Evolutionary conservation across 352 stramenopile genomes (phyloP).

Genomic region (Thalassiosira exigua): DNA sequence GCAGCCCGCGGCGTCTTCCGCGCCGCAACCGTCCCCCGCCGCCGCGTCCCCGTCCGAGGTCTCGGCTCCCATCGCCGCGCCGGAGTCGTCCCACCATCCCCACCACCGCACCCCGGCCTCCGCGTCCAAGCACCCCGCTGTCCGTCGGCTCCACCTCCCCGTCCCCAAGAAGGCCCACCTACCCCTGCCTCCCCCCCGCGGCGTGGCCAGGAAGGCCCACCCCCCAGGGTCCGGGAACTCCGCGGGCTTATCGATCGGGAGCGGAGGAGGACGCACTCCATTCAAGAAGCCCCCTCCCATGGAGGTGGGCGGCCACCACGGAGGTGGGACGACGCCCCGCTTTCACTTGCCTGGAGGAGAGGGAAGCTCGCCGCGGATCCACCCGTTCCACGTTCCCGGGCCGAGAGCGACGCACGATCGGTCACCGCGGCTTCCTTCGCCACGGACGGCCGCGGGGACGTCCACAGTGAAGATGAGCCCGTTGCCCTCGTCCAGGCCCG

Average conservation of each 20-base stretch:
- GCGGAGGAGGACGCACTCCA: background rate
- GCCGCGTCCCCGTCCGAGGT: background rate
- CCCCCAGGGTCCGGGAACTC: background rate
- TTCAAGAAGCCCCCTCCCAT: slow-evolving; percentile 43
- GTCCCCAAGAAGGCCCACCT: too few relatives aligned
- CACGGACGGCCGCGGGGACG: background rate
- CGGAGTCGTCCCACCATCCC: background rate
- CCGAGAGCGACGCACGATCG: background rate
- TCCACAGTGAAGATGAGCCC: background rate
- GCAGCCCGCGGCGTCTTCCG: too few relatives aligned
- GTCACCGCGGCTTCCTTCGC: too few relatives aligned
- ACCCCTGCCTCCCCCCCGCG: background rate
- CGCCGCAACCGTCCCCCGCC: background rate
- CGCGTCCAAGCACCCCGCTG: background rate
- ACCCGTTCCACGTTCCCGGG: slow-evolving; percentile 10
- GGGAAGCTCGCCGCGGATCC: background rate
- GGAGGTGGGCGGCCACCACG: background rate
- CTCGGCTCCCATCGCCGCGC: background rate
- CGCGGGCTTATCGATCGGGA: background rate
- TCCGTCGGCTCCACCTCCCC: background rate
- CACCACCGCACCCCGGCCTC: background rate
- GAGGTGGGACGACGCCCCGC: slow-evolving; percentile 5
- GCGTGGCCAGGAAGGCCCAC: background rate
- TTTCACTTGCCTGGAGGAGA: slow-evolving; percentile 26
- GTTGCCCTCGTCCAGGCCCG: background rate